Evolutionary conservation across 257 asterid species (phyloP), one percentile per base, ranked within the genome.

Genomic region (Fraxinus excelsior): DNA sequence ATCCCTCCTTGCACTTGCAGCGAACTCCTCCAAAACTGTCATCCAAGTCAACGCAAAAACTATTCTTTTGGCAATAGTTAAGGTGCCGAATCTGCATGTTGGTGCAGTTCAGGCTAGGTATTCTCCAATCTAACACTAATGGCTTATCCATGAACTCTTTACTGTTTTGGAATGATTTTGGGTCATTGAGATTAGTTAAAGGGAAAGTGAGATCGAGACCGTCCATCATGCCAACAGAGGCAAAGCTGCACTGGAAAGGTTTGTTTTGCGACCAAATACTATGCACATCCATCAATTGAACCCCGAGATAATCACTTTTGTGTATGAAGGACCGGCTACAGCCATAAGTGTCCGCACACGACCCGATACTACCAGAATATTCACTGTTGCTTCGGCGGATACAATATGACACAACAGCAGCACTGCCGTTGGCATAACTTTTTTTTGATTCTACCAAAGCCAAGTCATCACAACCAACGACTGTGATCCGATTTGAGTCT

Each of bases 401-500:
- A 34, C 37, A 34, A 34, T 34, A 5, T 34, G 37, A 34, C 5
- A 34, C 37, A 34, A 5, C 0, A 34, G 37, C 37, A 34, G 7
- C 37, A 34, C 37, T 34, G 5, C 37, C 7, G 7, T 34, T 34
- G 37, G 37, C 0, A 34, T 34, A 3, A 34, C 37, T 34, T 32
- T 32, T 32, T 3, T 32, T 32, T 32, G 35, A 32, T 32, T 32
- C 35, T 11, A 71, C 73, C 35, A 70, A 53, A 26, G 74, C 35
- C 32, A 76, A 21, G 23, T 80, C 83, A 13, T 75, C 83, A 34
- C 80, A 80, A 28, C 83, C 83, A 29, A 80, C 19, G 58, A 75
- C 79, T 32, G 80, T 75, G 80, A 80, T 28, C 31, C 1, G 31
- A 28, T 32, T 32, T 32, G 35, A 32, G 35, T 32, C 35, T 3